Evolutionary conservation across 495 filamentous ascomycete genomes (phyloP).

Genomic region (Aspergillus conjunctus): DNA sequence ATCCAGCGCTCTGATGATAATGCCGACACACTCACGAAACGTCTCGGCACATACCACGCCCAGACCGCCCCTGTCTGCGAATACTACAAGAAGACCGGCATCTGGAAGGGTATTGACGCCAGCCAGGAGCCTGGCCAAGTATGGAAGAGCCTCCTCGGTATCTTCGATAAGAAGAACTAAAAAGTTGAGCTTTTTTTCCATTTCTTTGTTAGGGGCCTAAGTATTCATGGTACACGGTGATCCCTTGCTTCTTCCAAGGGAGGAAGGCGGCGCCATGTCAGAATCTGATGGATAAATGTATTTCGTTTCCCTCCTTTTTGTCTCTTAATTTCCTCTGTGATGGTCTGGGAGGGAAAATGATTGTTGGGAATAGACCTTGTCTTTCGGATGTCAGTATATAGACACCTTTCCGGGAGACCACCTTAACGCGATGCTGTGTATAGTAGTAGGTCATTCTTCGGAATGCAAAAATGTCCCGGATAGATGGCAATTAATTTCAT

Average conservation of each 20-base stretch:
- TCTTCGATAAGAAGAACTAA: slow-evolving; percentile 55
- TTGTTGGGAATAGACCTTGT: slow-evolving; percentile 20
- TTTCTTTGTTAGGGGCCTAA: too few species aligned
- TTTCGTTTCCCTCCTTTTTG: slow-evolving; percentile 5
- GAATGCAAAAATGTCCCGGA: neutral
- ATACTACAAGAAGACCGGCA: slow-evolving; percentile 96
- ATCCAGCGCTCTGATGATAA: slow-evolving; percentile 98
- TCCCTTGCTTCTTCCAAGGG: neutral
- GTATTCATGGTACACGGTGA: neutral
- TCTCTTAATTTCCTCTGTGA: neutral
- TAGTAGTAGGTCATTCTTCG: slow-evolving; percentile 27
- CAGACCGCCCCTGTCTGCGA: slow-evolving; percentile 90
- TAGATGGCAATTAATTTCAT: slow-evolving; percentile 4
- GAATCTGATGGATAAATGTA: neutral
- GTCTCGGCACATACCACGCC: slow-evolving; percentile 86
- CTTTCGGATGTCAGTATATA: slow-evolving; percentile 22
- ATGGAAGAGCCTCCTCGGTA: slow-evolving; percentile 86
- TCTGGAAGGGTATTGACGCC: slow-evolving; percentile 95
- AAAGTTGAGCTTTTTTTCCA: neutral
- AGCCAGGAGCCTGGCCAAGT: slow-evolving; percentile 95
- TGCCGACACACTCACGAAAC: slow-evolving; percentile 94
- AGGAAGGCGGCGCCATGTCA: neutral
- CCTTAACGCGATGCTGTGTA: slow-evolving; percentile 26
- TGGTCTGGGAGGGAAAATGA: slow-evolving; percentile 7
- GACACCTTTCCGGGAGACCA: slow-evolving; percentile 18